Evolutionary conservation across 352 stramenopile genomes (phyloP).

Genomic region (Phytopythium cucurbitacearum): DNA sequence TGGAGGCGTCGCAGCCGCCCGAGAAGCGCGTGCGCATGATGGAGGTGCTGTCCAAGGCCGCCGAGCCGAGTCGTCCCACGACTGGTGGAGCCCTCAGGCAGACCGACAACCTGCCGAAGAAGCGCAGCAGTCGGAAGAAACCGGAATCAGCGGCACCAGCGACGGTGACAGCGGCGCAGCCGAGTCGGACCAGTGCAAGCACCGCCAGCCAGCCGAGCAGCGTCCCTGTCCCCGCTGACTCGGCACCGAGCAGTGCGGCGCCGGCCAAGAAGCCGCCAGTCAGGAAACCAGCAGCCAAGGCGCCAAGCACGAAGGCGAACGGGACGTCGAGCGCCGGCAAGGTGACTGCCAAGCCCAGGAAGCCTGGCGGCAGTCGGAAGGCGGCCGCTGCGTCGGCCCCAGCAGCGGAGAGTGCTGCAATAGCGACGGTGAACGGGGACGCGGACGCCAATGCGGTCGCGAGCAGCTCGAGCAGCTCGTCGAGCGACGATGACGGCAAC

Average conservation of each 20-base stretch:
- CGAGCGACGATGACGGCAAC: constrained; percentile 32
- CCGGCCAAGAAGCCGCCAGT: constrained; percentile 9
- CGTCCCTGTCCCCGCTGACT: not conserved
- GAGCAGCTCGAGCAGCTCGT: constrained; percentile 12
- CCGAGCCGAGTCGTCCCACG: constrained; percentile 13
- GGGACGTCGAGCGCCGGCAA: constrained; percentile 7
- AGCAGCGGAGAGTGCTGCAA: constrained; percentile 9
- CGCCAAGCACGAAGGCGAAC: constrained; percentile 8
- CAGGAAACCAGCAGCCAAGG: constrained; percentile 7
- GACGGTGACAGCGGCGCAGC: constrained; percentile 6
- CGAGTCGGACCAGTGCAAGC: constrained; percentile 1
- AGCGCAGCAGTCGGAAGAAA: constrained; percentile 30
- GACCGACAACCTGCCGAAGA: constrained; percentile 9
- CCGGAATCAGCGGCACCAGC: constrained; percentile 11
- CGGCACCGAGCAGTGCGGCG: constrained; percentile 1
- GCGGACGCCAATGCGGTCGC: not conserved
- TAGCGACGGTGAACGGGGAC: not conserved
- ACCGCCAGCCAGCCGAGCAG: not conserved
- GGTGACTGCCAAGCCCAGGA: not conserved
- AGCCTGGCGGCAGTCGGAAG: constrained; percentile 13
- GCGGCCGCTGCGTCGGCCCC: constrained; percentile 3
- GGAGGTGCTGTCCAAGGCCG: constrained; percentile 20
- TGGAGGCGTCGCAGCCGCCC: constrained; percentile 26
- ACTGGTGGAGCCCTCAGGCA: constrained; percentile 7
- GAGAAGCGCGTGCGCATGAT: constrained; percentile 35